Percentiles rank a stretch among this genome's conserved stretches.
These are phyloP conservation scores for Plasmodium vinckei DNA, from an alignment of 169 alveolate species.

Conservation along the genomic window DNA sequence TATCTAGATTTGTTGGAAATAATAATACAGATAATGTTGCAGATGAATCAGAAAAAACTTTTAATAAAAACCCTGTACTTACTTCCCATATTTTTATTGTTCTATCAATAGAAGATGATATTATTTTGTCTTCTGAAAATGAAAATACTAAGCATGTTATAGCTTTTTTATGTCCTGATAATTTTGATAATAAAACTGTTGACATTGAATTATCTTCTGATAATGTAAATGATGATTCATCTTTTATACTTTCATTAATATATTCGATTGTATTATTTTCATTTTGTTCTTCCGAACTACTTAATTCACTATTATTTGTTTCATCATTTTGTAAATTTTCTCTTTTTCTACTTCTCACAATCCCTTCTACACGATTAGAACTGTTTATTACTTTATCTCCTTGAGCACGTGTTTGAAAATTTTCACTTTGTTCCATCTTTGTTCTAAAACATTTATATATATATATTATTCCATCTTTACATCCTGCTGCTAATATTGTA, in stretches of 20 bases:
- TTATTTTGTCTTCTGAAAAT: conserved; percentile 80
- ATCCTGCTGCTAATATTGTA: conserved; percentile 88
- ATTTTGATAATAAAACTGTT: conserved; percentile 75
- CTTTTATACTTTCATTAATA: not conserved
- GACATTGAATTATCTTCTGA: conserved; percentile 51
- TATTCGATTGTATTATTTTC: not conserved
- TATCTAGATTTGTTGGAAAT: conserved; percentile 80
- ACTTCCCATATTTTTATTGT: conserved; percentile 91
- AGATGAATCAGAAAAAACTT: conserved; percentile 88
- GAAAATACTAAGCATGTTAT: conserved; percentile 85
- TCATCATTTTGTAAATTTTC: not conserved
- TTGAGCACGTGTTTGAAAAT: not conserved
- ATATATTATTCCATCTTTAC: conserved; percentile 87
- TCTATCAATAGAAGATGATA: conserved; percentile 89
- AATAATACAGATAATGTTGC: conserved; percentile 89
- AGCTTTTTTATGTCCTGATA: conserved; percentile 81
- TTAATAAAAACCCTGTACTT: conserved; percentile 86
- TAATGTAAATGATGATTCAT: not conserved
- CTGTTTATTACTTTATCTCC: not conserved
- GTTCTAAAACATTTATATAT: conserved; percentile 82
- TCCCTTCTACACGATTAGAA: not conserved
- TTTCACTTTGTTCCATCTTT: conserved; percentile 74
- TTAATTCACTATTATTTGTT: not conserved
- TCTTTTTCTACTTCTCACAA: not conserved
- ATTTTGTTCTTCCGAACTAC: not conserved